phyloP scores from a whole-genome alignment of 2,329 filamentous ascomycete genomes.

The Cytospora chrysosperma region DNA sequence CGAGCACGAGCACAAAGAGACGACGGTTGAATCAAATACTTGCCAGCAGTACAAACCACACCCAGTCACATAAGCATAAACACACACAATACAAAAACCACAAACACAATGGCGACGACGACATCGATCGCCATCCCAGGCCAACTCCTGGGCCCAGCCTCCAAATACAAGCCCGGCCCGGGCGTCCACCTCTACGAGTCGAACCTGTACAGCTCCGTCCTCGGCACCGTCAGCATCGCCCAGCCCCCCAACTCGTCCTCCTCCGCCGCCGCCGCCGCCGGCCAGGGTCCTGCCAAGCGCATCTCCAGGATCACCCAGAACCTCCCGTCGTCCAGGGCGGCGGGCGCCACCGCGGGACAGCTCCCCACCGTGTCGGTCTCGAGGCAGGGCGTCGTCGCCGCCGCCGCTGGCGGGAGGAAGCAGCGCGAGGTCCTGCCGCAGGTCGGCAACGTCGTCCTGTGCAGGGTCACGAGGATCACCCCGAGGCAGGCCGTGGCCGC shows the following conservation, averaged over 20 bases:
- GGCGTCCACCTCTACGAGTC: slow-evolving; percentile 81
- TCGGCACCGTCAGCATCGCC: slow-evolving; percentile 65
- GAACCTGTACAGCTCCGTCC: slow-evolving; percentile 77
- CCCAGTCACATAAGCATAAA: neutral
- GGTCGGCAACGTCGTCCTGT: slow-evolving; percentile 77
- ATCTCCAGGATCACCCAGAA: slow-evolving; percentile 52
- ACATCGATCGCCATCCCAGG: slow-evolving; percentile 69
- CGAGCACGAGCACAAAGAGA: no score
- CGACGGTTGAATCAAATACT: neutral
- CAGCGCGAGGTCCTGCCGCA: slow-evolving; percentile 76
- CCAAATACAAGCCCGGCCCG: slow-evolving; percentile 69
- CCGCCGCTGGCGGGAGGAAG: slow-evolving; percentile 30
- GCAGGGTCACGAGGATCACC: slow-evolving; percentile 80
- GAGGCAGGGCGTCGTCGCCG: slow-evolving; percentile 28
- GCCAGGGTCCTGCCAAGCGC: slow-evolving; percentile 52
- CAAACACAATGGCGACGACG: slow-evolving; percentile 26
- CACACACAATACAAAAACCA: neutral
- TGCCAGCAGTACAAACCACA: neutral
- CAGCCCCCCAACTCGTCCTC: slow-evolving; percentile 44
- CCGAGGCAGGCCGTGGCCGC: slow-evolving; percentile 81
- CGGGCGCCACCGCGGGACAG: slow-evolving; percentile 36
- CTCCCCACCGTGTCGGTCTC: slow-evolving; percentile 58
- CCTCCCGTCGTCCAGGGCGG: slow-evolving; percentile 2
- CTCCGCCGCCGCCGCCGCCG: neutral
- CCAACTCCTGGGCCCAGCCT: slow-evolving; percentile 68